Evolutionary conservation across 176 grass and related monocot genomes (phyloP).

Genomic region (Cocos nucifera): DNA sequence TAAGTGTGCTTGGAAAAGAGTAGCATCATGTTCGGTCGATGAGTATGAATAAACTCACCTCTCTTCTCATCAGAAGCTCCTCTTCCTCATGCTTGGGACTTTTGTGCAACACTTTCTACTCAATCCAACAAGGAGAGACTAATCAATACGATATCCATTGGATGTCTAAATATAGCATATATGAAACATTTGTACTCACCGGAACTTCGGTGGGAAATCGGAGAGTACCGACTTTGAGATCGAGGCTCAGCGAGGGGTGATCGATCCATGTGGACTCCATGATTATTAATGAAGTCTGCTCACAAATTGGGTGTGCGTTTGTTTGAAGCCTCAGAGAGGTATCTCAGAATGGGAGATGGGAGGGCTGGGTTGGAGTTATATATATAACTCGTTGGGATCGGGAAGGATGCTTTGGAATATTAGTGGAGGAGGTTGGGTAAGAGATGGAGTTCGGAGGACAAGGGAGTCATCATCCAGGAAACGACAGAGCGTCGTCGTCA

Average conservation of each 20-base stretch:
- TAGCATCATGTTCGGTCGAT: no score
- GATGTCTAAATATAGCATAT: no score
- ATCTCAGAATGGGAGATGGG: no score
- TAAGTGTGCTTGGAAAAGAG: no score
- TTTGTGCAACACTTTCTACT: neutral
- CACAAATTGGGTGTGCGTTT: no score
- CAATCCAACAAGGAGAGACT: neutral
- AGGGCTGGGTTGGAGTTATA: no score
- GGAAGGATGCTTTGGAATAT: no score
- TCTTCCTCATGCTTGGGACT: neutral
- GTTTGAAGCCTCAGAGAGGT: no score
- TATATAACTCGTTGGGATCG: no score
- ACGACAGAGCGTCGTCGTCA: neutral
- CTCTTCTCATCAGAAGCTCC: neutral
- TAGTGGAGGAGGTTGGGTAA: neutral
- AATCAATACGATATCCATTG: neutral
- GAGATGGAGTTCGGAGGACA: neutral
- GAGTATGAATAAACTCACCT: constrained; percentile 19
- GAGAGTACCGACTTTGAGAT: constrained; percentile 7
- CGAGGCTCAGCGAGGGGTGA: neutral
- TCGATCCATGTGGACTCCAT: constrained; percentile 20
- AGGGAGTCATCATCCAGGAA: neutral
- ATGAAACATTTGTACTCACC: neutral
- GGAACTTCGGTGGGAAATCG: neutral
- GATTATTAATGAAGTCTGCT: no score